Percentiles rank a stretch among this genome's conserved stretches.
phyloP scores from a whole-genome alignment of 169 alveolate species.

The Cryptosporidium felis region DNA sequence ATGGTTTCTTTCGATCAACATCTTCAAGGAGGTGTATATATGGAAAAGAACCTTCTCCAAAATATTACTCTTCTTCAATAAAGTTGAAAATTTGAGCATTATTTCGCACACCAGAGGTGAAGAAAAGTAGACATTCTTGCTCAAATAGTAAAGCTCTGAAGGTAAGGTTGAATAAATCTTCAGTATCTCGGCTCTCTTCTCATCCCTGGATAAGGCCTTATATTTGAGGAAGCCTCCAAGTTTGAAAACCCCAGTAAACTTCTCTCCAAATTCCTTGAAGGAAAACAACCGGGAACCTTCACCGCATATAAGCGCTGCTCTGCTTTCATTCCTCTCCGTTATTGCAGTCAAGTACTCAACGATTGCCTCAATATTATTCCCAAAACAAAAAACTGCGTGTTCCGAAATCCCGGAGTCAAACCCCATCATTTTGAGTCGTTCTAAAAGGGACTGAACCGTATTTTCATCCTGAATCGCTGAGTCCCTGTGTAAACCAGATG shows the following conservation, averaged over 20 bases:
- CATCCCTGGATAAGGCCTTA: slow-evolving; percentile 29
- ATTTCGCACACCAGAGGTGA: slow-evolving; percentile 50
- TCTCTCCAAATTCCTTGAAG: background rate
- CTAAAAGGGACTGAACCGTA: background rate
- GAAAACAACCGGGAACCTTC: background rate
- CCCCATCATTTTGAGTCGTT: slow-evolving; percentile 40
- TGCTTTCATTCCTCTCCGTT: slow-evolving; percentile 43
- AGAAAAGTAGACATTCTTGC: slow-evolving; percentile 57
- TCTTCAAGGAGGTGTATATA: slow-evolving; percentile 36
- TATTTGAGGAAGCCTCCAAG: background rate
- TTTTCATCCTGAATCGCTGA: background rate
- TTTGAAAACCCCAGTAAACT: background rate
- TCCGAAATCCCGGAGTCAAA: slow-evolving; percentile 31
- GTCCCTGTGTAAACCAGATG: background rate
- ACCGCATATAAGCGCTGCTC: background rate
- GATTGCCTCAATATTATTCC: slow-evolving; percentile 53
- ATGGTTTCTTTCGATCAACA: slow-evolving; percentile 8
- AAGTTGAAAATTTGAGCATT: slow-evolving; percentile 20
- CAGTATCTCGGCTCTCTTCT: slow-evolving; percentile 15
- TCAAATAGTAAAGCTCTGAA: slow-evolving; percentile 29
- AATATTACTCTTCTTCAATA: slow-evolving; percentile 32
- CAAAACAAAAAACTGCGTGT: slow-evolving; percentile 36
- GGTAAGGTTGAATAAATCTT: slow-evolving; percentile 26
- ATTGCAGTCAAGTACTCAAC: slow-evolving; percentile 46
- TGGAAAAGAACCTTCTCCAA: slow-evolving; percentile 34